Evolutionary conservation across 2,329 filamentous ascomycete genomes (phyloP).

Genomic region (Arthrinium phaeospermum): DNA sequence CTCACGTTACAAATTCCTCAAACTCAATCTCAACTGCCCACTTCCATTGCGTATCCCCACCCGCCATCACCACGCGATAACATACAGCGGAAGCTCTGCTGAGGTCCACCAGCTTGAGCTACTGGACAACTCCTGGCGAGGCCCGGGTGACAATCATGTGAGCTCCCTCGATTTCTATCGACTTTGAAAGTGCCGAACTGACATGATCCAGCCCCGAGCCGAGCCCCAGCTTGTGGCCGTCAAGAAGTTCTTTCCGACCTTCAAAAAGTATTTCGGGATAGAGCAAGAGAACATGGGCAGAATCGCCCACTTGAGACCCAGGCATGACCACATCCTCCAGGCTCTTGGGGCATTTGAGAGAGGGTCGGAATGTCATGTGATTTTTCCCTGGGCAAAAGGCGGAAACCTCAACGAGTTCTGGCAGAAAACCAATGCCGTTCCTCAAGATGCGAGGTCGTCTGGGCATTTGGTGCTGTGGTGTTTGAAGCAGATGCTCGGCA

Average conservation of each 20-base stretch:
- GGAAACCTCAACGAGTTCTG: constrained; percentile 19
- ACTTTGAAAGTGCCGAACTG: not conserved
- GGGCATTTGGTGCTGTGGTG: not conserved
- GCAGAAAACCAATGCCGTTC: not conserved
- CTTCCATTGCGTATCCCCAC: too few relatives aligned
- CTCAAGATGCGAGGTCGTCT: not conserved
- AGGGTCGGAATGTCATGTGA: constrained; percentile 12
- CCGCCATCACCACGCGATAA: too few relatives aligned
- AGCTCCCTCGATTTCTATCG: too few relatives aligned
- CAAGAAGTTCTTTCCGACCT: not conserved
- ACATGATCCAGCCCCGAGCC: not conserved
- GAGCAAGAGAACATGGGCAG: not conserved
- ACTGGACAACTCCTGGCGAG: not conserved
- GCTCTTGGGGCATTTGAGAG: constrained; percentile 24
- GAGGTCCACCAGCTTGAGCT: too few relatives aligned
- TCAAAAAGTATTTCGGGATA: not conserved
- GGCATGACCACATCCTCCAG: constrained; percentile 23
- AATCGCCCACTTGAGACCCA: not conserved
- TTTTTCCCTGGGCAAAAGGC: constrained; percentile 27
- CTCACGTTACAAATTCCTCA: too few relatives aligned
- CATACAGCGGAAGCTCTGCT: too few relatives aligned
- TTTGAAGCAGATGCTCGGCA: not conserved
- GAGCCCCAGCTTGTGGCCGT: not conserved
- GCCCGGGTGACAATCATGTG: not conserved
- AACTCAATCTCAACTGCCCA: too few relatives aligned